phyloP scores from a whole-genome alignment of 1,139 yeast genomes.

The Diutina rugosa region DNA sequence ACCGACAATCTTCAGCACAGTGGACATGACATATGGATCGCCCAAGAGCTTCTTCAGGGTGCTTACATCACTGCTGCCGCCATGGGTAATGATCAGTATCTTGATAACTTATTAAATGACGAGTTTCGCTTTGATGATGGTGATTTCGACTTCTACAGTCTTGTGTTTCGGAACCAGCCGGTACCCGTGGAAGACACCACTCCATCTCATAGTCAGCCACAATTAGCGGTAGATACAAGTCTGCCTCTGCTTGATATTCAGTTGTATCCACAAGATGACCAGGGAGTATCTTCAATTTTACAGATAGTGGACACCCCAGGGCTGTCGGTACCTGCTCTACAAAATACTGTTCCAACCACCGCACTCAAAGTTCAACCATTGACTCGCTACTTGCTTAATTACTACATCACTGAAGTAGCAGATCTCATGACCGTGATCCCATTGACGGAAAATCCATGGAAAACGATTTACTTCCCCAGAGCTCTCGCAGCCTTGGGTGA shows the following conservation, averaged over 20 bases:
- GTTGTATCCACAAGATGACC: slow-evolving; percentile 10
- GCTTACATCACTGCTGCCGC: slow-evolving; percentile 1
- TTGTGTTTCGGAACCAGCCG: slow-evolving; percentile 26
- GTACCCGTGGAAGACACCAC: background rate
- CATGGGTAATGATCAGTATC: background rate
- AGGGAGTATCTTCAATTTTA: slow-evolving; percentile 37
- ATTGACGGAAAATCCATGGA: slow-evolving; percentile 78
- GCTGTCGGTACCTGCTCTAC: slow-evolving; percentile 18
- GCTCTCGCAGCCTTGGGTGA: slow-evolving; percentile 79
- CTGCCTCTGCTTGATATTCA: slow-evolving; percentile 4
- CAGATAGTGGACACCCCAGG: slow-evolving; percentile 23
- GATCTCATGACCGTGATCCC: slow-evolving; percentile 84
- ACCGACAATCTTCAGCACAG: background rate
- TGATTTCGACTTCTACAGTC: slow-evolving; percentile 15
- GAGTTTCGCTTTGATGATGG: background rate
- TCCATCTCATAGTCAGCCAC: background rate
- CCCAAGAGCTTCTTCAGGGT: background rate
- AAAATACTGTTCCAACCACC: slow-evolving; percentile 35
- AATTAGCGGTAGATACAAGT: background rate
- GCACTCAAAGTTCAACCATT: slow-evolving; percentile 55
- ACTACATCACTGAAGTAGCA: slow-evolving; percentile 71
- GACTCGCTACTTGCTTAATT: slow-evolving; percentile 55
- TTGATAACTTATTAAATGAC: background rate
- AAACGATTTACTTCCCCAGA: slow-evolving; percentile 68
- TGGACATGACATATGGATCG: background rate